Evolutionary conservation across 306 rosid genomes (phyloP), one percentile per base, ranked within the genome.

Genomic region (Prunus armeniaca): DNA sequence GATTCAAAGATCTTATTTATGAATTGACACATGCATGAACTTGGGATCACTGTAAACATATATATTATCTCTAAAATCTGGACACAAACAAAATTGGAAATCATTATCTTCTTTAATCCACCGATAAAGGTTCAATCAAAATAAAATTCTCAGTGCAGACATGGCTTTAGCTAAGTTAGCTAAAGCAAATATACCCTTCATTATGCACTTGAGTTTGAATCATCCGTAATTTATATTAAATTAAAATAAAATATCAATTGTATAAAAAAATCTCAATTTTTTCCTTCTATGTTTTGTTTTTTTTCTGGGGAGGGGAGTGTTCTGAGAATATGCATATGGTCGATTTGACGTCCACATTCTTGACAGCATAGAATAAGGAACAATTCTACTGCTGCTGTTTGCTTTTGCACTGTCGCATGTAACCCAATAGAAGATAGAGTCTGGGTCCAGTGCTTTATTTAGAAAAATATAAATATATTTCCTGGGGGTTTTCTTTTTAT

Each of bases 301-400:
- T 3, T 3, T 22, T 60, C n/a, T 27, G 9, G 41, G 41, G 8
- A 34, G 41, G 41, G 41, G 41, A 5, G 41, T 34, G 41, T 6
- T 34, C 8, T 34, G 41, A 34, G 8, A 34, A 34, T 34, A 12
- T 4, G 55, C 12, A 72, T 47, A 57, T 55, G 27, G 83, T 8
- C 50, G 69, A 43, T 49, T 7, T 18, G 20, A 67, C 43, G 76
- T 78, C 81, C 68, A 77, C 55, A 55, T 84, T 72, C 66, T 67
- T 64, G 20, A 12, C 19, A 4, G n/a, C 9, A 65, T 19, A 12
- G n/a, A 13, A 57, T 55, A 58, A 47, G 32, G n/a, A 7, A 52
- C 34, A 38, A 4, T 20, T 2, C 8, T 32, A 12, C 14, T 2
- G 5, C 52, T 3, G 46, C 43, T 60, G 15, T 18, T 5, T 6